Evolutionary conservation across 73 alveolate genomes (phyloP), one percentile per base, ranked within the genome.

Genomic region (Tetrahymena malaccensis): DNA sequence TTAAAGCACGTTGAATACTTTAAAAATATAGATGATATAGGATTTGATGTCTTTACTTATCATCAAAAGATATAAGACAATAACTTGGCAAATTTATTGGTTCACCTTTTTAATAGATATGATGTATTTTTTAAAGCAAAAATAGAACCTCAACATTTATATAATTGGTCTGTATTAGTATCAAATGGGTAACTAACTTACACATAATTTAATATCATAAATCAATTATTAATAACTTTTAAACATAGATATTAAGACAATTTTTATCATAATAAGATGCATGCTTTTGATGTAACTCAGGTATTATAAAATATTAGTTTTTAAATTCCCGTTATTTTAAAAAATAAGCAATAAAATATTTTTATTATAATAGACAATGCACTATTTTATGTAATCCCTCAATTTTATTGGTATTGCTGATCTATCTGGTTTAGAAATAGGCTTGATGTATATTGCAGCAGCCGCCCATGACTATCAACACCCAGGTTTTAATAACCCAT

Each of bases 271-370:
- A 97, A 96, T 44, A 55, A 83, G n/a, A 93, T 95, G 33, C 98
- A 97, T 97, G 99, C 99, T 19, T 93, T 97, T 50, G 99, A 97
- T 97, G 98, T 98, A 9, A 96, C 98, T 37, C 98, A 98, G 31
- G 89, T 70, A 70, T 19, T 12, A 27, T 3, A 70, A 70, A 70
- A 1, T 70, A 5, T 50, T 70, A n/a, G 5, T 4, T n/a, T n/a
- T 70, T n/a, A 4, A 58, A 31, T 58, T 21, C 1, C 7, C 22
- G 84, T 19, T 2, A 55, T 55, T 4, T 4, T 55, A 16, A 6
- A 56, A 56, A 56, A 56, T 12, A 56, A 7, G 15, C 15, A 40
- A 7, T 40, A 35, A 35, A 35, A 35, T 35, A 35, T 35, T 35
- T 35, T 40, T 40, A 6, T 40, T 40, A 70, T 22, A n/a, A n/a